These are phyloP conservation scores for Hanseniaspora vineae DNA, from an alignment of 805 yeast species.

Conservation along the genomic window DNA sequence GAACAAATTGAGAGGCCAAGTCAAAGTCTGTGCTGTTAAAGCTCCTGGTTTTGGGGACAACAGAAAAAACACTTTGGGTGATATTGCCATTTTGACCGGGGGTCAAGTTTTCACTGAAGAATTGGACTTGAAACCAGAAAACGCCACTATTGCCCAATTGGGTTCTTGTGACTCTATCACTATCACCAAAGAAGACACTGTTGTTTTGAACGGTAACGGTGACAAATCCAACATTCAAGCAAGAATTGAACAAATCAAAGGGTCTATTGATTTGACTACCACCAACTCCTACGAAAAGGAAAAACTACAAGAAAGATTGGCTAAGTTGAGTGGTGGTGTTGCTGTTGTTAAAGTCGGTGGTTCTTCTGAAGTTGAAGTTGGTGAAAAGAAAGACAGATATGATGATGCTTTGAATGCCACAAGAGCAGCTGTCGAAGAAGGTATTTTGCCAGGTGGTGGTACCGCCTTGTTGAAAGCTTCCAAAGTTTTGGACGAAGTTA, in stretches of 20 bases:
- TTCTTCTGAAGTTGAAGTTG: constrained; percentile 91
- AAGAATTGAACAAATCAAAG: constrained; percentile 90
- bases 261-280: constrained; percentile 56
- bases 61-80: constrained; percentile 92
- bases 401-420: constrained; percentile 98
- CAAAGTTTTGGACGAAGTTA: constrained; percentile 52
- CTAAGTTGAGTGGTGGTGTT: constrained; percentile 95
- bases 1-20: constrained; percentile 96
- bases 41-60: constrained; percentile 99
- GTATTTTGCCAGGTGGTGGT: constrained; percentile 99
- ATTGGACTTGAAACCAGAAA: constrained; percentile 88
- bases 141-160: constrained; percentile 77
- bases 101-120: constrained; percentile 84
- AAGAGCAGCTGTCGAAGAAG: constrained; percentile 97
- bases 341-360: constrained; percentile 98
- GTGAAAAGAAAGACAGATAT: constrained; percentile 98
- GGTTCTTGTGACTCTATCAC: constrained; percentile 89
- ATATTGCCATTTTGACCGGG: constrained; percentile 87
- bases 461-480: constrained; percentile 93
- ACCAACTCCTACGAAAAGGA: constrained; percentile 86
- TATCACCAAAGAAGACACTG: constrained; percentile 91
- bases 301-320: constrained; percentile 93
- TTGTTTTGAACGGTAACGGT: constrained; percentile 87
- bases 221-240: constrained; percentile 62
- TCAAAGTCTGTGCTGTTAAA: constrained; percentile 92